Base-by-base conservation (phyloP, 805 yeast genomes). In the Starmerella powellii region DNA sequence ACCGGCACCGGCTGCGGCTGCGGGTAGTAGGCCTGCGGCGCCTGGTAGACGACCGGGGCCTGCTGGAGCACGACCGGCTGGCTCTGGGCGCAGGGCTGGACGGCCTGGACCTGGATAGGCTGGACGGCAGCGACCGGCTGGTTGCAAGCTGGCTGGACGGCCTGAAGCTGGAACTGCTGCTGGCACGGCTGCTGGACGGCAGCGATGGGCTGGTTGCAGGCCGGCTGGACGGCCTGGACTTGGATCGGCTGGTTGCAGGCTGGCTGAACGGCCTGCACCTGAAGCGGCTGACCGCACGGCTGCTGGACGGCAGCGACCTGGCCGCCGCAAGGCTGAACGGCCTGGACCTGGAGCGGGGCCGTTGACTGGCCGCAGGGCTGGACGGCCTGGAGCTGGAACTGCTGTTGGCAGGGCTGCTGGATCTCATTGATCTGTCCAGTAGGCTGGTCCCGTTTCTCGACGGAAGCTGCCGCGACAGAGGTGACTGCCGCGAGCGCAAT, bases 181-280 rank as follows among this genome's bases (percentile, higher is more conserved):
- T n/a, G n/a, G 20, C 23, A 33, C 11, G 15, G 19, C 10, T 39
- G 43, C 34, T 39, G 42, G 5, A 32, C 43, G 18, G 44, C 42
- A 6, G 23, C 34, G 13, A 38, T 38, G 31, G 34, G 38, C 27
- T 28, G 47, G 8, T 17, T 26, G 38, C 32, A 32, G 13, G 38
- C 20, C 15, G 34, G 37, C 27, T 37, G 44, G 21, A 37, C 48
- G 6, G 48, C 45, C 20, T 41, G 45, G 18, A 40, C 37, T 24
- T 37, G 32, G 15, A 41, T 31, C 6, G 33, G 38, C 31, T 28
- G 47, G 8, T n/a, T 26, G 41, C 28, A 29, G 13, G 38, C 17
- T 2, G 46, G 39, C 42, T 39, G 40, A 18, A 28, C 38, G 3
- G 40, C 38, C 24, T 41, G 45, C 15, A 40, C 34, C 29, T 37